phyloP scores from a whole-genome alignment of 768 basidiomycete species.

The Galerina sulciceps region DNA sequence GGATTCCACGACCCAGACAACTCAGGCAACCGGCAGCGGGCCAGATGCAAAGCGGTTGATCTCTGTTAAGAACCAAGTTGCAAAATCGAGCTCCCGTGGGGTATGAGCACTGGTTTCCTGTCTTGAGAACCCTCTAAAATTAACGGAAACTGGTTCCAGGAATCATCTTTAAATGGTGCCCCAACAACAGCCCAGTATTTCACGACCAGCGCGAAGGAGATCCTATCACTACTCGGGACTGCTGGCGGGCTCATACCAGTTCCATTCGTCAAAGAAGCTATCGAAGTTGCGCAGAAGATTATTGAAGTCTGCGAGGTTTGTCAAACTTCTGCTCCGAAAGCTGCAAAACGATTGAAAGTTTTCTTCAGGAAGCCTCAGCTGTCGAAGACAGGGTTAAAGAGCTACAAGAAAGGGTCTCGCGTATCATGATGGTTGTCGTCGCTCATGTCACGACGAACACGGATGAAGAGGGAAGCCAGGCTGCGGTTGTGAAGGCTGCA shows the following conservation, averaged over 20 bases:
- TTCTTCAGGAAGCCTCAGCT: constrained; percentile 4
- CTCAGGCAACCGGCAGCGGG: no score
- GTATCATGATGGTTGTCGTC: constrained; percentile 2
- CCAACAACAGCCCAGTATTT: constrained; percentile 5
- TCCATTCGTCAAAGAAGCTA: constrained; percentile 11
- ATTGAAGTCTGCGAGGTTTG: constrained; percentile 16
- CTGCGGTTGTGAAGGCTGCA: neutral
- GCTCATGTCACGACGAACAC: neutral
- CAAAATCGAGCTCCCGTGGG: neutral
- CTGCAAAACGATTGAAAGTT: neutral
- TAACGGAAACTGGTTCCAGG: no score
- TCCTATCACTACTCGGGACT: constrained; percentile 2
- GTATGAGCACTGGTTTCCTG: neutral
- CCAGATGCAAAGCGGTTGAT: no score
- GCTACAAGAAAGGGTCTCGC: constrained; percentile 9
- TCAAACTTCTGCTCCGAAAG: neutral
- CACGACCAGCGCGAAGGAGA: constrained; percentile 7
- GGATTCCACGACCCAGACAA: no score
- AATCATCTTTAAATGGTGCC: neutral
- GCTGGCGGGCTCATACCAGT: constrained; percentile 15
- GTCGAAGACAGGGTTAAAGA: constrained; percentile 15
- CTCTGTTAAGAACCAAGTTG: neutral
- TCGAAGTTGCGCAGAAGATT: constrained; percentile 13
- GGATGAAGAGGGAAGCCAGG: neutral
- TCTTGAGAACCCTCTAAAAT: neutral